Evolutionary conservation across 2,329 filamentous ascomycete genomes (phyloP).

Genomic region (Pseudogymnoascus sp.): DNA sequence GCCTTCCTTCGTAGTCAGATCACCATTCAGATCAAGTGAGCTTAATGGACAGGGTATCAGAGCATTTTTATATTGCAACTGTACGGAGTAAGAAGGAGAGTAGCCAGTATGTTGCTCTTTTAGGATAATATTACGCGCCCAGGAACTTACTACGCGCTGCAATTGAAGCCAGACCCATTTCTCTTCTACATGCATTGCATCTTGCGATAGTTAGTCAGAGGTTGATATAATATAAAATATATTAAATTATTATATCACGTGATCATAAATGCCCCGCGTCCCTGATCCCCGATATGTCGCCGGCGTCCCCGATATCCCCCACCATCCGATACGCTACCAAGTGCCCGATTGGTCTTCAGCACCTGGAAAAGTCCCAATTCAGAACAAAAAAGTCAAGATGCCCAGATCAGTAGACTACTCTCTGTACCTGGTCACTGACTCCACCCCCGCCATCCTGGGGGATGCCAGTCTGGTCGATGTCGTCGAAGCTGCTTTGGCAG

Average conservation of each 20-base stretch:
- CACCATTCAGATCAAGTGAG: too few species aligned
- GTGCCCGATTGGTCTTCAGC: constrained; percentile 1
- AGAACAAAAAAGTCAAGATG: constrained; percentile 23
- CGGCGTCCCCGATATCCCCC: neutral
- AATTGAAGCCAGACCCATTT: neutral
- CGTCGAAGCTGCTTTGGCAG: constrained; percentile 66
- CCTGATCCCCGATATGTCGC: neutral
- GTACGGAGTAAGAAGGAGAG: too few species aligned
- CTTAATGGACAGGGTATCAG: neutral
- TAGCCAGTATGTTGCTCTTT: too few species aligned
- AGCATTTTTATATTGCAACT: neutral
- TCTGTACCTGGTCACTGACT: constrained; percentile 88
- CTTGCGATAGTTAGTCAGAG: too few species aligned
- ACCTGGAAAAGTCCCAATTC: neutral
- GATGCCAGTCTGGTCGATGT: constrained; percentile 61
- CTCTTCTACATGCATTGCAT: too few species aligned
- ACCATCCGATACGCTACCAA: neutral
- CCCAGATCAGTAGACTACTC: constrained; percentile 59
- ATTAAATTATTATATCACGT: neutral
- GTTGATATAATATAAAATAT: neutral
- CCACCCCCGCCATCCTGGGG: constrained; percentile 75
- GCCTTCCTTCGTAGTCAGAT: neutral
- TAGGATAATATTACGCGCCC: neutral
- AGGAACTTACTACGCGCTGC: neutral
- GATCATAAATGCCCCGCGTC: neutral